Evolutionary conservation across 306 rosid genomes (phyloP).

Genomic region (Acmispon strigosus): DNA sequence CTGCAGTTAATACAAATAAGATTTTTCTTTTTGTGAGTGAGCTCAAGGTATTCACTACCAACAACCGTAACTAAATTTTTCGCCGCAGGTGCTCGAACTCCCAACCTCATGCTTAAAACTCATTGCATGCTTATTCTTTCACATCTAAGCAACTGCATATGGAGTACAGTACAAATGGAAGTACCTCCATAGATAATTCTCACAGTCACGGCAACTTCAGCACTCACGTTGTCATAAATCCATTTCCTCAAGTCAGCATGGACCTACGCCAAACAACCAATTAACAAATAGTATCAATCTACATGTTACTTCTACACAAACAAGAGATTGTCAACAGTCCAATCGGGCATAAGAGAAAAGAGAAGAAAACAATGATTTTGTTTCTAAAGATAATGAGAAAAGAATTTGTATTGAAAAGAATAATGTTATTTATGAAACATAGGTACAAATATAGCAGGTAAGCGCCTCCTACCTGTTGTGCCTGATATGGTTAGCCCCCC

Average conservation of each 20-base stretch:
- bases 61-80: too few relatives aligned
- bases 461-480: too few relatives aligned
- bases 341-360: not conserved
- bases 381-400: too few relatives aligned
- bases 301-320: not conserved
- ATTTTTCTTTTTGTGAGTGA: too few relatives aligned
- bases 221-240: conserved; percentile 52
- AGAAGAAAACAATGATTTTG: not conserved
- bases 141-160: not conserved
- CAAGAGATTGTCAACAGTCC: not conserved
- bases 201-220: conserved; percentile 59
- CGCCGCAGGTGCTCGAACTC: too few relatives aligned
- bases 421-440: too few relatives aligned
- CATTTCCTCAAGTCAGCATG: conserved; percentile 85
- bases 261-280: conserved; percentile 45
- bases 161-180: not conserved
- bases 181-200: conserved; percentile 94
- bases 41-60: too few relatives aligned
- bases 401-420: too few relatives aligned
- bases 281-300: conserved; percentile 2
- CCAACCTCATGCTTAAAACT: not conserved
- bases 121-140: not conserved
- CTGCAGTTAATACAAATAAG: conserved; percentile 33
- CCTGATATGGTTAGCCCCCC: too few relatives aligned
- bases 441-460: too few relatives aligned